Percentiles rank a stretch among this genome's conserved stretches.
These are phyloP conservation scores for Hypericum androsaemum DNA, from an alignment of 345 rosid species.

Conservation along the genomic window DNA sequence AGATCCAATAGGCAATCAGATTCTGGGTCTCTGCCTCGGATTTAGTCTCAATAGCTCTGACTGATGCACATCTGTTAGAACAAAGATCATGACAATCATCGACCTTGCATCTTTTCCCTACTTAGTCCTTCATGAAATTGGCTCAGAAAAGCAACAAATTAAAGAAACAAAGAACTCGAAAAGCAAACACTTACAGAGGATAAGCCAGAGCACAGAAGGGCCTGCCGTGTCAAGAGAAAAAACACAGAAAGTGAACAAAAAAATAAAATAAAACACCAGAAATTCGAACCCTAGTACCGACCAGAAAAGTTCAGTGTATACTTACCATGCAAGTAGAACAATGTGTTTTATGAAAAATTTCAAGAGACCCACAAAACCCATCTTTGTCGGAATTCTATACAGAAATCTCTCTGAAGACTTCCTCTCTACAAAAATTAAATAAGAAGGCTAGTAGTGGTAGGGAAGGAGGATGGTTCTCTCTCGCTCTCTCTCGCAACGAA, in stretches of 20 bases:
- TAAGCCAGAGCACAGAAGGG: conserved; percentile 25
- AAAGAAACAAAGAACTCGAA: not conserved
- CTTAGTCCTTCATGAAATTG: too few relatives aligned
- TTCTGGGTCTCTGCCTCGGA: conserved; percentile 19
- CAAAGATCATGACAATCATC: too few relatives aligned
- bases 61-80: conserved; percentile 22
- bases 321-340: conserved; percentile 24
- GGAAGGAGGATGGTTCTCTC: too few relatives aligned
- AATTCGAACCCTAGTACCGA: not conserved
- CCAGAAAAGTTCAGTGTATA: not conserved
- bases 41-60: conserved; percentile 26
- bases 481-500: too few relatives aligned
- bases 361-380: too few relatives aligned
- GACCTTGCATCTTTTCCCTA: too few relatives aligned
- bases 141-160: not conserved
- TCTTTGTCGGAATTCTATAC: too few relatives aligned
- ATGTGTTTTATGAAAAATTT: not conserved
- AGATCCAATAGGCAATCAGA: conserved; percentile 27
- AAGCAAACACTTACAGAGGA: conserved; percentile 24
- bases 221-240: conserved; percentile 15
- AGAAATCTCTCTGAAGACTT: too few relatives aligned
- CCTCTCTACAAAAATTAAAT: too few relatives aligned
- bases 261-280: not conserved
- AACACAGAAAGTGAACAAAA: not conserved
- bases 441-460: too few relatives aligned